Conservation (phyloP, 345 rosid genomes). For the Citropsis articulata region DNA sequence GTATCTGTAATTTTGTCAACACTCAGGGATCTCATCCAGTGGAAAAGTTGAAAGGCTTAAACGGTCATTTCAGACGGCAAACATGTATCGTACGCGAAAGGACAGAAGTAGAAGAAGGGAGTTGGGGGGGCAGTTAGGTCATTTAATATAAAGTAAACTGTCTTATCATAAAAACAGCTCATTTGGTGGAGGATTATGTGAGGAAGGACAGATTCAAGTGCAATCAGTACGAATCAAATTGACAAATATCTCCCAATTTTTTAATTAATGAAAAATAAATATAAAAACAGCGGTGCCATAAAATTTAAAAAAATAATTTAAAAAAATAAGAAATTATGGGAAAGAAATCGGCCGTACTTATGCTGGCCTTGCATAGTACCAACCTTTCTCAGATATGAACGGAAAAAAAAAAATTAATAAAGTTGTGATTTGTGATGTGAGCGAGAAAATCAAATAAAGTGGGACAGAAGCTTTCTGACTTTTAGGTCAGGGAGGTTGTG, state of each 20-base stretch:
- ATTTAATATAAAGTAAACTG: background rate
- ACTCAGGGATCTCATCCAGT: background rate
- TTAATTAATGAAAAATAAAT: background rate
- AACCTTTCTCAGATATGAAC: conserved; percentile 40
- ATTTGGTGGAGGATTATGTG: conserved; percentile 39
- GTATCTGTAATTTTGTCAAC: no score
- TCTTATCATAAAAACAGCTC: background rate
- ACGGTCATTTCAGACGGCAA: conserved; percentile 1
- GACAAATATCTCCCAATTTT: background rate
- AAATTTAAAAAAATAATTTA: background rate
- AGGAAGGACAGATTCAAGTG: conserved; percentile 50
- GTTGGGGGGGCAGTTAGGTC: conserved; percentile 23
- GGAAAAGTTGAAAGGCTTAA: background rate
- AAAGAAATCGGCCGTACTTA: conserved; percentile 34
- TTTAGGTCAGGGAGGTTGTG: conserved; percentile 5
- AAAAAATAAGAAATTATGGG: background rate
- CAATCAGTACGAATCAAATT: conserved; percentile 33
- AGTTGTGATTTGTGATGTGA: background rate
- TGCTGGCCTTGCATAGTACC: conserved; percentile 28
- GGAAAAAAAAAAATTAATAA: background rate
- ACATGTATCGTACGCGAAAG: conserved; percentile 30
- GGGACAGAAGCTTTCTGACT: background rate
- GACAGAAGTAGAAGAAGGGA: conserved; percentile 21
- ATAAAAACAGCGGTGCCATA: background rate
- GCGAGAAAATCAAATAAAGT: background rate